Percentiles rank a stretch among this genome's conserved stretches.
These are phyloP conservation scores for Starmerella bombi DNA, from an alignment of 805 yeast species.

Conservation along the genomic window DNA sequence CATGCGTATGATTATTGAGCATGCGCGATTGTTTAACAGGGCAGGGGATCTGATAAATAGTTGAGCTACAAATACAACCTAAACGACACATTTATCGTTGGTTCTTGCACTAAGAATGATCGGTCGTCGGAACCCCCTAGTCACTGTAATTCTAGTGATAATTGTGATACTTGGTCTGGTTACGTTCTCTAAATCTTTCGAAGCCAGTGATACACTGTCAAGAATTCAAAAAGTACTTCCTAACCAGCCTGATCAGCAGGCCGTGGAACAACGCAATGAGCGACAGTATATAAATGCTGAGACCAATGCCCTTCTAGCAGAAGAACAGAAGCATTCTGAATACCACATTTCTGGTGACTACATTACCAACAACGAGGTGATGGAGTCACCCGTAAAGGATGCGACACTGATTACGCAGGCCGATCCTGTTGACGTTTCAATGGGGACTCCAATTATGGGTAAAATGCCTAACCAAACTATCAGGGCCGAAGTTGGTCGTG, in stretches of 20 bases:
- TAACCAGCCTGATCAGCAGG: not conserved
- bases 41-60: not conserved
- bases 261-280: not conserved
- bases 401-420: not conserved
- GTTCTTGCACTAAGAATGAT: not conserved
- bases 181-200: constrained; percentile 5
- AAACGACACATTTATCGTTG: too few species aligned
- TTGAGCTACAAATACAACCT: not conserved
- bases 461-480: constrained; percentile 78
- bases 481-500: constrained; percentile 73
- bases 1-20: too few species aligned
- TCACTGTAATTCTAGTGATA: not conserved
- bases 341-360: not conserved
- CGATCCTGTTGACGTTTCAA: constrained; percentile 9
- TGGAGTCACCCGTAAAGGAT: not conserved
- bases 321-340: not conserved
- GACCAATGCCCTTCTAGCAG: not conserved
- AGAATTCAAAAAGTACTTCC: constrained; percentile 4
- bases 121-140: constrained; percentile 1
- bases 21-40: too few species aligned
- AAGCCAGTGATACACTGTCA: constrained; percentile 8
- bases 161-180: constrained; percentile 4
- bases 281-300: not conserved
- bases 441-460: constrained; percentile 67
- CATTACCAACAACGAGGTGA: not conserved